Conservation (phyloP, 441 rosid genomes). For the Pelargonium fulgidum region DNA sequence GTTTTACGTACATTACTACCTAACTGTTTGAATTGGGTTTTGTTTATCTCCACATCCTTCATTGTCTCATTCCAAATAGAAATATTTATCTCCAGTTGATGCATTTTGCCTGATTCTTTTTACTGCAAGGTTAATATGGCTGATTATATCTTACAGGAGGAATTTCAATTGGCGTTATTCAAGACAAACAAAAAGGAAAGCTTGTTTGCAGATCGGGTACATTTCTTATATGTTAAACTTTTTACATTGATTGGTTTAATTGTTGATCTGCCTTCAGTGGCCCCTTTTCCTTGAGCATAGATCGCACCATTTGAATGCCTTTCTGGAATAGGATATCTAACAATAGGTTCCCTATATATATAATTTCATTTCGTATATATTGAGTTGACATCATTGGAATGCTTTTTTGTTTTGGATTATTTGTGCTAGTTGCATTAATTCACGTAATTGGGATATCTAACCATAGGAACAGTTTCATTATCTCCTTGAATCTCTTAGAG, state of each 20-base stretch:
- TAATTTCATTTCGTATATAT: neutral
- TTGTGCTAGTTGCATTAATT: neutral
- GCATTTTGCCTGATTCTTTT: conserved; percentile 1
- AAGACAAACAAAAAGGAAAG: conserved; percentile 95
- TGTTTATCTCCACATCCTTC: neutral
- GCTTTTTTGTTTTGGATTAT: neutral
- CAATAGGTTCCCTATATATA: neutral
- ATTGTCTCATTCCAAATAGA: too few species aligned
- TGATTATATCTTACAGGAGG: conserved; percentile 47
- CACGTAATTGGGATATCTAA: neutral
- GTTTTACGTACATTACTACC: neutral
- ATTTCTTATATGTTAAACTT: neutral
- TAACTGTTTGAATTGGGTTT: neutral
- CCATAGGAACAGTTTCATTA: neutral
- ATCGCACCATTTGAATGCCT: neutral
- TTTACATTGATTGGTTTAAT: neutral
- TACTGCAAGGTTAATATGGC: neutral
- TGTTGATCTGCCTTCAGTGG: neutral
- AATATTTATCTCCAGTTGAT: too few species aligned
- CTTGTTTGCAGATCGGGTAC: conserved; percentile 92
- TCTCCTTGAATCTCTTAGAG: neutral
- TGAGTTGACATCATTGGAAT: neutral
- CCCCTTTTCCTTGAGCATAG: neutral
- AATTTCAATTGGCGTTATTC: conserved; percentile 89
- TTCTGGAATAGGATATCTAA: neutral